phyloP scores from a whole-genome alignment of 176 grass and related monocot species.

The Bromus sterilis region DNA sequence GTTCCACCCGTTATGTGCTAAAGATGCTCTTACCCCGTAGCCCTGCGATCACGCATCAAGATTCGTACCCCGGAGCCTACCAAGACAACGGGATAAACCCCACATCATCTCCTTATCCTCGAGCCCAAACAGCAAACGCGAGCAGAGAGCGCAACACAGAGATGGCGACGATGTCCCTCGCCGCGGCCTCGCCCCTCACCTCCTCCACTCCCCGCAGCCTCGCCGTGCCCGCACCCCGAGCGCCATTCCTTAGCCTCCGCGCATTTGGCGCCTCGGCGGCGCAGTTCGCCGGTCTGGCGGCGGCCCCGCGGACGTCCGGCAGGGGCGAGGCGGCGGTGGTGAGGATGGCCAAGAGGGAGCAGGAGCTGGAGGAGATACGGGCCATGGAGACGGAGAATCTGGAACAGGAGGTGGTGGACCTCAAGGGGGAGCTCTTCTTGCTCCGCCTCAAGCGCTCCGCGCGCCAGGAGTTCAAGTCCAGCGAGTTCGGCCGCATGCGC shows the following conservation, averaged over 20 bases:
- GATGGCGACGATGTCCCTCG: conserved; percentile 40
- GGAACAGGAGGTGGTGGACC: conserved; percentile 83
- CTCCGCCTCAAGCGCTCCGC: conserved; percentile 90
- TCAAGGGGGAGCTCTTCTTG: conserved; percentile 98
- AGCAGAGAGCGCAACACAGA: conserved; percentile 1
- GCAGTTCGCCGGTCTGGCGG: conserved; percentile 16
- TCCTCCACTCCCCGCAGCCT: conserved; percentile 26
- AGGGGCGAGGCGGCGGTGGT: conserved; percentile 27
- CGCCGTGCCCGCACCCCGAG: not conserved
- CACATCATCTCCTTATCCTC: conserved; percentile 21
- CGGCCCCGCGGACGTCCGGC: not conserved
- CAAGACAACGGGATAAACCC: conserved; percentile 15
- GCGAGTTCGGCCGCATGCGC: conserved; percentile 72
- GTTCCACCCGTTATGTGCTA: no score
- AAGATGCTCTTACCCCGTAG: not conserved
- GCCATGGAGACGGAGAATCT: conserved; percentile 62
- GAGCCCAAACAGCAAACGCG: conserved; percentile 2
- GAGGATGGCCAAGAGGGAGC: conserved; percentile 76
- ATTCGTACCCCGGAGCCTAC: not conserved
- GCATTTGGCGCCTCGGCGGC: not conserved
- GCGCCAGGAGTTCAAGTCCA: conserved; percentile 85
- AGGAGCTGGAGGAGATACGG: conserved; percentile 82
- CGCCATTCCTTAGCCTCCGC: conserved; percentile 12
- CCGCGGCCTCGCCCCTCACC: conserved; percentile 33
- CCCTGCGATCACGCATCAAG: not conserved